A percentile compares a stretch with the other conserved stretches of the same genome.
These are phyloP conservation scores for Backusella tarrabulga DNA, from an alignment of 192 early-diverging fungal genomes.

Conservation along the genomic window DNA sequence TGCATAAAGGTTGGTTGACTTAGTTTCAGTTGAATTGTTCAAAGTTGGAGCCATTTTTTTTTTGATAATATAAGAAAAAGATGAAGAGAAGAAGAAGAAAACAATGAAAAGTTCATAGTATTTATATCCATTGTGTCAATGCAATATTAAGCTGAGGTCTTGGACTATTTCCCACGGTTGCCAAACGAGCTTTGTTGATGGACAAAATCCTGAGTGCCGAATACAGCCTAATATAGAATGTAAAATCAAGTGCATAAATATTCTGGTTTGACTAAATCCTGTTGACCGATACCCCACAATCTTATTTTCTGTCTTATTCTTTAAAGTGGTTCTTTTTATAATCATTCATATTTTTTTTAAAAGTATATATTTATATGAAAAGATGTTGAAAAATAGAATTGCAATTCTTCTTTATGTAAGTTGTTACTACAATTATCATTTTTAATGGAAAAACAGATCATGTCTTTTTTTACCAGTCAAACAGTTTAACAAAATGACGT, in stretches of 20 bases:
- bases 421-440: no score
- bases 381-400: no score
- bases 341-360: not conserved
- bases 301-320: not conserved
- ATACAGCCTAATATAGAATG: not conserved
- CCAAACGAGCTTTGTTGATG: not conserved
- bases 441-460: no score
- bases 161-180: slow-evolving; percentile 14
- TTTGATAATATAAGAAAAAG: not conserved
- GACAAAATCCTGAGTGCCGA: slow-evolving; percentile 6
- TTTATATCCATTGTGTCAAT: slow-evolving; percentile 2
- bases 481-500: not conserved
- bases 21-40: slow-evolving; percentile 7
- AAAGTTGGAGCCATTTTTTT: slow-evolving; percentile 5
- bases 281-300: not conserved
- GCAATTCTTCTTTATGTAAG: no score
- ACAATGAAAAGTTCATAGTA: not conserved
- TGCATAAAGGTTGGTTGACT: slow-evolving; percentile 38
- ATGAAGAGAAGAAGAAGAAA: not conserved
- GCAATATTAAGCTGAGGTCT: not conserved
- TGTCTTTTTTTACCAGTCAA: not conserved
- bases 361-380: not conserved
- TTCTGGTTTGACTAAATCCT: not conserved
- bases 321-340: not conserved
- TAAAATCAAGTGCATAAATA: not conserved